Percentiles rank a stretch among this genome's conserved stretches.
Evolutionary conservation across 306 rosid genomes (phyloP).

Genomic region (Prosopis cineraria): DNA sequence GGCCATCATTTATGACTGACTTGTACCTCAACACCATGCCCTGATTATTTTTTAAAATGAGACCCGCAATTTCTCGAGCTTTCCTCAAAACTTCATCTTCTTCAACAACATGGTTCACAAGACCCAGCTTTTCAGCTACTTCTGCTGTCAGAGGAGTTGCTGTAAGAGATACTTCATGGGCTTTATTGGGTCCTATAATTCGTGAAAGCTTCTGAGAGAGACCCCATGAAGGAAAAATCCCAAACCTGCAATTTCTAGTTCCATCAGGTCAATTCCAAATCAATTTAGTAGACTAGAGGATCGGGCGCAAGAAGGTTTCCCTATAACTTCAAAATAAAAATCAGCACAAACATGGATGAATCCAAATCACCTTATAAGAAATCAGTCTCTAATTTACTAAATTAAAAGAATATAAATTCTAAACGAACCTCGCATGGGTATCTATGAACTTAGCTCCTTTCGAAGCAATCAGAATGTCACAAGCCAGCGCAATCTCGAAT

Average conservation of each 20-base stretch:
- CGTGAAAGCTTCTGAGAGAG: slow-evolving; percentile 92
- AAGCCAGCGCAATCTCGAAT: slow-evolving; percentile 87
- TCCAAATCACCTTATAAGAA: background rate
- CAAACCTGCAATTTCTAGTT: slow-evolving; percentile 58
- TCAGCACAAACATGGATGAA: background rate
- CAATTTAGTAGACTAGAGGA: background rate
- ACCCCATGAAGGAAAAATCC: slow-evolving; percentile 98
- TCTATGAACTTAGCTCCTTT: slow-evolving; percentile 86
- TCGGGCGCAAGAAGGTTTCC: background rate
- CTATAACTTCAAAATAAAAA: background rate
- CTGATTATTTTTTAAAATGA: slow-evolving; percentile 67
- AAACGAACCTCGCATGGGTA: slow-evolving; percentile 76
- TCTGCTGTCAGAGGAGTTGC: slow-evolving; percentile 84
- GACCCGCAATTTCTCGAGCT: slow-evolving; percentile 67
- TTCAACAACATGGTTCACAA: slow-evolving; percentile 87
- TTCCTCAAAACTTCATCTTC: slow-evolving; percentile 72
- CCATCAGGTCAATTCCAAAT: background rate
- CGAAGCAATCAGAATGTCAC: slow-evolving; percentile 76
- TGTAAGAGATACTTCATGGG: slow-evolving; percentile 86
- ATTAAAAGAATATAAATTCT: background rate
- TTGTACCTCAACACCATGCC: slow-evolving; percentile 87
- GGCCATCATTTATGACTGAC: slow-evolving; percentile 82
- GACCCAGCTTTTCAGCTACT: slow-evolving; percentile 71
- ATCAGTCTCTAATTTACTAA: background rate
- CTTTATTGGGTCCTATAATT: slow-evolving; percentile 73